Percentiles rank a stretch among this genome's conserved stretches.
These are phyloP conservation scores for Chaetomium tenue DNA, from an alignment of 495 filamentous ascomycete genomes.

Conservation along the genomic window DNA sequence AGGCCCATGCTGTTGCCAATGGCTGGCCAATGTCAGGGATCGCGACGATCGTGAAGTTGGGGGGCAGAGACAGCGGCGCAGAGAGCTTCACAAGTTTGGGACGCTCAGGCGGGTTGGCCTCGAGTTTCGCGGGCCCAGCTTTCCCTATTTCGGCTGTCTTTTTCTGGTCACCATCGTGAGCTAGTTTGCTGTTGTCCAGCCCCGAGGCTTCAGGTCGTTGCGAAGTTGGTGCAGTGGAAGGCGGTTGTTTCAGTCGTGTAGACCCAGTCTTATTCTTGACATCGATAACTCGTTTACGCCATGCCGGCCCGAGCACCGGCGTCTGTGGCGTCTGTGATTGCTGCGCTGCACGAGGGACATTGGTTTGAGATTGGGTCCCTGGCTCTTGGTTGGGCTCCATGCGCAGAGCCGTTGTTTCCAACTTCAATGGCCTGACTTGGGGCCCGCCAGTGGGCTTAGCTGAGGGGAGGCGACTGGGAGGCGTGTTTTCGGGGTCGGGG, in stretches of 20 bases:
- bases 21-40: conserved; percentile 5
- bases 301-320: neutral
- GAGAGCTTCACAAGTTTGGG: neutral
- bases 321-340: neutral
- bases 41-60: neutral
- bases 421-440: neutral
- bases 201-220: neutral
- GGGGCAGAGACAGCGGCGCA: neutral
- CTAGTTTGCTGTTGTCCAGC: neutral
- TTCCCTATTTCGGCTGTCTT: neutral
- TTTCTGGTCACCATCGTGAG: neutral
- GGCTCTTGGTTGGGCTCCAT: neutral
- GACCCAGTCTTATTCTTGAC: neutral
- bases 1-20: conserved; percentile 6
- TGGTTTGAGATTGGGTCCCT: neutral
- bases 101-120: neutral
- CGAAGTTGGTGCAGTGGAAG: neutral
- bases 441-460: neutral
- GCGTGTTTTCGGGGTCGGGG: neutral
- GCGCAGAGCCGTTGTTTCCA: neutral
- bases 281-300: neutral
- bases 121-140: neutral
- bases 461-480: neutral
- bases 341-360: neutral
- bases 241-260: neutral